Base-by-base conservation (phyloP, 148 eudicot genomes). In the Chenopodium album region DNA sequence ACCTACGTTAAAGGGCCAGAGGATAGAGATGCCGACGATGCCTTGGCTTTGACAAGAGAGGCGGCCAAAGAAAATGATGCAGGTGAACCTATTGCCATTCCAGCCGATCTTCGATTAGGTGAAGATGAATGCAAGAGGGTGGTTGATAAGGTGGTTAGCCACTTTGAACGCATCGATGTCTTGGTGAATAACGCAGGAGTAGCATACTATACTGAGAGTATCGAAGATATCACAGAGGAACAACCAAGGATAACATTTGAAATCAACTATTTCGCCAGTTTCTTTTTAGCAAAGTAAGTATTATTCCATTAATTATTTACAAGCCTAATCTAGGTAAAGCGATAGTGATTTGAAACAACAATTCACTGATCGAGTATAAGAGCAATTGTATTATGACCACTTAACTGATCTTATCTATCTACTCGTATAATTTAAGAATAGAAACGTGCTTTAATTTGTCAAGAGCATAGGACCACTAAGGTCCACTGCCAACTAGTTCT, bases 141-240 rank as follows among this genome's bases (percentile, higher is more conserved):
- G 23, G 89, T 48, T 48, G 52, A 48, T 48, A 48, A 48, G 52
- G 52, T 48, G 52, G 90, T 85, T 12, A 81, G 68, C 32, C 79
- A 67, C n/a, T 92, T 66, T 78, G 97, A 94, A 23, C 75, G 92
- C n/a, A 89, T 90, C 11, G 94, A 92, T 73, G 77, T 92, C 67
- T 78, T 92, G 54, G 96, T 94, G 14, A 94, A 94, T 70, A 90
- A 92, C 69, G 93, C 91, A 0, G 92, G 91, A 3, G 90, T 88
- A 74, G 94, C 90, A 78, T 82, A 85, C 81, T 84, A 87, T 80
- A 79, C 83, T 0, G 47, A 78, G 22, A 54, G 87, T n/a, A 76
- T 92, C 5, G 91, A 94, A 86, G 94, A 94, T 8, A 88, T 94
- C 26, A 87, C 89, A 12, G 97, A 86, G 80, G 81, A 82, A 68